Conservation (phyloP, 805 yeast genomes). For the Starmerella davenportii region DNA sequence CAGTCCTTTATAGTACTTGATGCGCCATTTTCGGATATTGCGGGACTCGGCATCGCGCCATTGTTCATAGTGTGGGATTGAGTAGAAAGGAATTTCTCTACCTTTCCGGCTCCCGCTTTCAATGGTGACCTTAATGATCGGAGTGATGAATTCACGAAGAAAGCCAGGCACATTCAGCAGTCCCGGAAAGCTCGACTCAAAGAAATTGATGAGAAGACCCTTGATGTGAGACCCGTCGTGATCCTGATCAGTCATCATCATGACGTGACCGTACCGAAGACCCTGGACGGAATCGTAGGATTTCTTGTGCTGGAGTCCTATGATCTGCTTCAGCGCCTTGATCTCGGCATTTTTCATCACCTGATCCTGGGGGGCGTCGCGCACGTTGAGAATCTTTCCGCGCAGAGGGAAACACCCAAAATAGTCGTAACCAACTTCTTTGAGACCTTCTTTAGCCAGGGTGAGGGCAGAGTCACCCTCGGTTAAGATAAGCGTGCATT, state of each 20-base stretch:
- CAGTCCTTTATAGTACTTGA: constrained; percentile 94
- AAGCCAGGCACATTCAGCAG: constrained; percentile 79
- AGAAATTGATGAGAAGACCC: constrained; percentile 80
- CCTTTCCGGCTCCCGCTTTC: constrained; percentile 29
- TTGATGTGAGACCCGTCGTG: constrained; percentile 97
- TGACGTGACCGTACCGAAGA: constrained; percentile 83
- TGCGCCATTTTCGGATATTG: constrained; percentile 54
- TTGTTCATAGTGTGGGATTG: constrained; percentile 85
- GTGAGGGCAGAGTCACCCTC: constrained; percentile 96
- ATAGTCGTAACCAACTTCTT: constrained; percentile 86
- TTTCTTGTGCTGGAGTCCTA: constrained; percentile 88
- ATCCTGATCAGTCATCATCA: constrained; percentile 99
- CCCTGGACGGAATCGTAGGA: constrained; percentile 53
- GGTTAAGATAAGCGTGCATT: constrained; percentile 82
- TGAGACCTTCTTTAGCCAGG: constrained; percentile 79
- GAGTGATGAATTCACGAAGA: constrained; percentile 83
- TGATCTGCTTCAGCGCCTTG: constrained; percentile 83
- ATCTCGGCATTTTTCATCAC: constrained; percentile 84
- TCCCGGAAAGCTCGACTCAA: constrained; percentile 90
- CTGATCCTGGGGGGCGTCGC: constrained; percentile 95
- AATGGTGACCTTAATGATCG: constrained; percentile 79
- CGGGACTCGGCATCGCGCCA: constrained; percentile 81
- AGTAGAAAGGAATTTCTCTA: constrained; percentile 56
- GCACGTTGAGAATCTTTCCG: constrained; percentile 85
- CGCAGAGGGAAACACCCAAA: constrained; percentile 91